Percentiles rank a stretch among this genome's conserved stretches.
These are phyloP conservation scores for Bruguiera hainesii DNA, from an alignment of 441 rosid species.

Conservation along the genomic window DNA sequence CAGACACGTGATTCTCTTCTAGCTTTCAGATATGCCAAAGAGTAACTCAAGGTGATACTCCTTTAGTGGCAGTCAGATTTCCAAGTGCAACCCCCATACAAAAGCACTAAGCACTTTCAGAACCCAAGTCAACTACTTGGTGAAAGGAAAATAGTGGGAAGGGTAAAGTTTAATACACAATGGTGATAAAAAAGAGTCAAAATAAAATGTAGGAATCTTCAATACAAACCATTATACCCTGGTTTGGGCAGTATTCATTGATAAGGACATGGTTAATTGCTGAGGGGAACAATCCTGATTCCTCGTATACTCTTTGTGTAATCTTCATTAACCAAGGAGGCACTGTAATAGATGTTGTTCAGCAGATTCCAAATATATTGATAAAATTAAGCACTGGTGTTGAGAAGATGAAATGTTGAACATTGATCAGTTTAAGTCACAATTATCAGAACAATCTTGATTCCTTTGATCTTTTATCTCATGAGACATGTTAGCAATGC, in stretches of 20 bases:
- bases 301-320: conserved; percentile 54
- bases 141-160: not conserved
- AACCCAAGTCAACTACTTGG: not conserved
- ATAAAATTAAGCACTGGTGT: not conserved
- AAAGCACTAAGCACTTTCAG: not conserved
- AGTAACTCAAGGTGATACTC: not conserved
- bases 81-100: not conserved
- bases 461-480: not conserved
- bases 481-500: not conserved
- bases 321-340: conserved; percentile 76
- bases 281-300: conserved; percentile 68
- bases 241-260: conserved; percentile 84
- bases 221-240: conserved; percentile 80
- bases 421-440: not conserved
- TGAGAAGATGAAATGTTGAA: not conserved
- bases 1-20: not conserved
- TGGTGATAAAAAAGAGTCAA: no score
- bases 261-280: conserved; percentile 86
- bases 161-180: not conserved
- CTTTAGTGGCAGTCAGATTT: not conserved
- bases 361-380: not conserved
- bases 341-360: conserved; percentile 42
- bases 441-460: not conserved
- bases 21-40: not conserved
- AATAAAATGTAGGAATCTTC: conserved; percentile 1